Conservation (phyloP, 768 basidiomycete species). For the Tulasnella calospora region DNA sequence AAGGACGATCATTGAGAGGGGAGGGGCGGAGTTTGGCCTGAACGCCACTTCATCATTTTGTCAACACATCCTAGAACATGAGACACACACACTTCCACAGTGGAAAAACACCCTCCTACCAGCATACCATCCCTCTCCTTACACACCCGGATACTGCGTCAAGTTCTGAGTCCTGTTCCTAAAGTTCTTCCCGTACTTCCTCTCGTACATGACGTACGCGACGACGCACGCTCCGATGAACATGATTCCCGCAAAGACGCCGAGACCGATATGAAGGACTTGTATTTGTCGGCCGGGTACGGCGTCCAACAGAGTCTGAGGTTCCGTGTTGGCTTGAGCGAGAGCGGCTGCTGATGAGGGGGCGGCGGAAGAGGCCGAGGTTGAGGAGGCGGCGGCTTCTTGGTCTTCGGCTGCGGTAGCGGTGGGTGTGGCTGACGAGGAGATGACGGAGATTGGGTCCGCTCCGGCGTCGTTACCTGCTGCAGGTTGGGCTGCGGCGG, state of each 20-base stretch:
- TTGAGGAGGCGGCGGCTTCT: not conserved
- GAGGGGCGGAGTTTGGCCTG: not conserved
- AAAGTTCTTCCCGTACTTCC: slow-evolving; percentile 34
- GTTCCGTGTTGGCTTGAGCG: not conserved
- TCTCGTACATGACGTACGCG: slow-evolving; percentile 35
- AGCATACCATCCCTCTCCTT: not conserved
- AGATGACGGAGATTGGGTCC: not conserved
- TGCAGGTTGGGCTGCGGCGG: slow-evolving; percentile 10
- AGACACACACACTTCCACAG: not conserved
- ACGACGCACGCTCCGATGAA: slow-evolving; percentile 34
- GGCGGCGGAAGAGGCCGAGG: not conserved
- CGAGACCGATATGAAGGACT: slow-evolving; percentile 31
- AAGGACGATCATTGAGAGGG: not conserved
- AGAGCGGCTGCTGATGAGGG: not conserved
- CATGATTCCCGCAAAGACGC: slow-evolving; percentile 32
- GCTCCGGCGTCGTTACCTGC: not conserved
- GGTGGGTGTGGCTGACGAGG: not conserved
- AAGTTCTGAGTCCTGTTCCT: not conserved
- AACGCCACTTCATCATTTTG: not conserved
- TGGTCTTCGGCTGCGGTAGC: slow-evolving; percentile 10
- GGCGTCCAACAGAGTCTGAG: not conserved
- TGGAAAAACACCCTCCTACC: not conserved
- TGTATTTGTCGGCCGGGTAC: slow-evolving; percentile 25
- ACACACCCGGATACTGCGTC: not conserved
- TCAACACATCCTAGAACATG: not conserved